These are phyloP conservation scores for Fusarium globosum DNA, from an alignment of 2,329 filamentous ascomycete species.

Conservation along the genomic window DNA sequence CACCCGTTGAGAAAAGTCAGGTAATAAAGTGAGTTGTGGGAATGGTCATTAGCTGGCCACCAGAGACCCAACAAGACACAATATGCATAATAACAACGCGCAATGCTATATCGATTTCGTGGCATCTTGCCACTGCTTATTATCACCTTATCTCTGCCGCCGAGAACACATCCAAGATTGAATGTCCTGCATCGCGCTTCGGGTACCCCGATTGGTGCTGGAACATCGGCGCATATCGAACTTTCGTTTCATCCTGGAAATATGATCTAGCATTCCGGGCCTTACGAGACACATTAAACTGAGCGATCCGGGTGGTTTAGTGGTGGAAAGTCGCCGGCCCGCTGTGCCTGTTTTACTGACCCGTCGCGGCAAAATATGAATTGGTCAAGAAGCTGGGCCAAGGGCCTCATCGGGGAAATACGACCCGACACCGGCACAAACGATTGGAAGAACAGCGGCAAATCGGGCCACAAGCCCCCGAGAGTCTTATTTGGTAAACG, in stretches of 20 bases:
- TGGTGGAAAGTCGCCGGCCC: slow-evolving; percentile 26
- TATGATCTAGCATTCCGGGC: background rate
- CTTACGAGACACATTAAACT: background rate
- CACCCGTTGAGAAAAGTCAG: background rate
- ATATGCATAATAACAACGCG: slow-evolving; percentile 13
- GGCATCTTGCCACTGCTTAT: slow-evolving; percentile 1
- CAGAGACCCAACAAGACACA: background rate
- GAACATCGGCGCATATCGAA: background rate
- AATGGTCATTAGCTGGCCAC: background rate
- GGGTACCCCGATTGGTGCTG: background rate
- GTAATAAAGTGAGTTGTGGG: background rate
- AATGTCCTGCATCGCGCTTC: background rate
- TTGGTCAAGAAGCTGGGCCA: slow-evolving; percentile 2
- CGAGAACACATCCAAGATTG: background rate
- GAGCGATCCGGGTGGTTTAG: background rate
- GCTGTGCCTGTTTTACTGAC: slow-evolving; percentile 15
- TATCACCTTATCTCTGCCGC: slow-evolving; percentile 5
- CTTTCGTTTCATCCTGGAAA: background rate
- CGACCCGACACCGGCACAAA: slow-evolving; percentile 8
- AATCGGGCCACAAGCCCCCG: slow-evolving; percentile 26
- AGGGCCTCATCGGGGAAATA: slow-evolving; percentile 5
- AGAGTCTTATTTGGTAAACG: background rate
- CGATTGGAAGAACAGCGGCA: background rate
- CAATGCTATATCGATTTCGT: slow-evolving; percentile 9
- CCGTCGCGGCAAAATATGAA: slow-evolving; percentile 15